Conservation (phyloP, 306 rosid species). For the Mimosa bimucronata region DNA sequence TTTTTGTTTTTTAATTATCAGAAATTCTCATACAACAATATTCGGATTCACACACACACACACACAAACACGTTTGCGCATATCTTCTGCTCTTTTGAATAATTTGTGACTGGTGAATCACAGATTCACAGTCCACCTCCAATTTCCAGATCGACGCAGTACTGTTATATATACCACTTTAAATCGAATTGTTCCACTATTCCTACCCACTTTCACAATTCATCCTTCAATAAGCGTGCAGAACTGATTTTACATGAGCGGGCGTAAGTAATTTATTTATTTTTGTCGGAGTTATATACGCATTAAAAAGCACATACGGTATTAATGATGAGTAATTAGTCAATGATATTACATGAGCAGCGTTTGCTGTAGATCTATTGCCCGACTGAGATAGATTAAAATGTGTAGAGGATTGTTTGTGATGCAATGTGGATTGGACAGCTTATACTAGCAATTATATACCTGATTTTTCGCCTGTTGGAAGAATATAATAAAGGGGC, state of each 20-base stretch:
- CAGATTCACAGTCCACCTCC: not conserved
- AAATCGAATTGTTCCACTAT: not conserved
- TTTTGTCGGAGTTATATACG: not conserved
- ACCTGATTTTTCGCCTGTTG: not conserved
- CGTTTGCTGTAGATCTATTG: not conserved
- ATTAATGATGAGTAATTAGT: not conserved
- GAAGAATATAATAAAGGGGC: slow-evolving; percentile 4
- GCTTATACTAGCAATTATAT: not conserved
- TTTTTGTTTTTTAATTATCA: no score
- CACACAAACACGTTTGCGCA: not conserved
- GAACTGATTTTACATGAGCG: no score
- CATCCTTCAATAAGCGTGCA: no score
- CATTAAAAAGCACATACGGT: not conserved
- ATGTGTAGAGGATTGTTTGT: not conserved
- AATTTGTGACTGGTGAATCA: not conserved
- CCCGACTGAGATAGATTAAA: not conserved
- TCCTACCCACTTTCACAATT: not conserved
- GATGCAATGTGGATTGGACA: not conserved
- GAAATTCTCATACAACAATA: not conserved
- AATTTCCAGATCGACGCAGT: slow-evolving; percentile 19
- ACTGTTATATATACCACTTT: not conserved
- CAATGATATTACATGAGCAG: not conserved
- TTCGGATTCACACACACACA: not conserved
- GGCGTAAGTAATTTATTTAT: no score
- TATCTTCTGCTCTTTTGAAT: not conserved